Base-by-base conservation (phyloP, 495 filamentous ascomycete species). In the Aspergillus incahuasiensis region DNA sequence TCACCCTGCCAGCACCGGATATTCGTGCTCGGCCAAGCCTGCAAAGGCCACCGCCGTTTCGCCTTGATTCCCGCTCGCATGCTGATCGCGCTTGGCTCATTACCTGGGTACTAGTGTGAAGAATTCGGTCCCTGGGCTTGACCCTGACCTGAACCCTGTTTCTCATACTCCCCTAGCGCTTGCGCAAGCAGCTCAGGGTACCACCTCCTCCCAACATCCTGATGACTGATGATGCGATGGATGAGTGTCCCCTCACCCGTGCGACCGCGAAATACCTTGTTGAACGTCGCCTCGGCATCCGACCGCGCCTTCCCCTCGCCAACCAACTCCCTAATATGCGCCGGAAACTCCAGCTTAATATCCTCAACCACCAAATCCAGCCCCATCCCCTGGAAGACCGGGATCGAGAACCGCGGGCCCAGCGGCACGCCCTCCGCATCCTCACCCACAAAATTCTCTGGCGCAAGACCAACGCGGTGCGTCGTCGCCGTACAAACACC, bases 341-440 rank as follows among this genome's bases (percentile, higher is more conserved):
- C 79, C 0, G 92, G 89, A 8, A 97, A 85, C 13, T 82, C 75
- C 57, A 95, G 74, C 15, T 78, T 76, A 11, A 88, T 81, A 25
- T 82, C 79, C 56, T 94, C 90, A 61, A 92, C 92, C 20, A 79
- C 82, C 0, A 91, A 80, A 66, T 95, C 89, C 46, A 88, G 82
- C 56, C 86, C 83, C 56, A 98, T 88, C 12, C 90, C 92, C 66
- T 95, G 91, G 67, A 98, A 98, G 67, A 97, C 92, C 0, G 92
- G 92, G 51, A 96, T 88, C 13, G 82, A 87, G 65, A 85, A 95
- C 21, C 92, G 75, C 28, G 94, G 79, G 0, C 92, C 92, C 5
- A 74, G 51, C 2, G 59, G 19, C n/a, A n/a, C n/a, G n/a, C n/a
- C n/a, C 0, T 44, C 42, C 0, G 65, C 67, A 3, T 70, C 30